Base-by-base conservation (phyloP, 2,329 filamentous ascomycete species). In the Coniochaeta sp. region DNA sequence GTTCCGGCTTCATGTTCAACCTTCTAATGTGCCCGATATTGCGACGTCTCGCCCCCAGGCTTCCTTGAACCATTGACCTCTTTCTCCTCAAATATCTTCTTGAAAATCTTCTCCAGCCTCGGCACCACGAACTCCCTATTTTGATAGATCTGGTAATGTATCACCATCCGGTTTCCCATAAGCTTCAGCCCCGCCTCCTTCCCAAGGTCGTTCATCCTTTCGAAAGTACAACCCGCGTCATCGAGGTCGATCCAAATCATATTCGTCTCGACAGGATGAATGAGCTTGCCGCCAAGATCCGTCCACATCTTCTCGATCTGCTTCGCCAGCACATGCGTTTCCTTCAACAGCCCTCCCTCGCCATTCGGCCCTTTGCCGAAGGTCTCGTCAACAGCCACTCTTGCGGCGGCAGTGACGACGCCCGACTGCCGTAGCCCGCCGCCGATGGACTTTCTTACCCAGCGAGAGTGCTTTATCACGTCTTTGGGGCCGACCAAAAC, bases 201-300 rank as follows among this genome's bases (percentile, higher is more conserved):
- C 6, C 75, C 76, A 34, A 79, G 69, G 64, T 73, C 69, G 16
- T 70, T 68, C 58, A 82, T 75, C 43, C 68, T 71, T 59, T 70
- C 70, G 6, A 58, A 62, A 16, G 71, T 70, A 62, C 79, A 77
- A 1, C 83, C 82, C 12, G 83, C 81, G 1, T 81, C 80, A 33
- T 85, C 81, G 17, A 95, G 76, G 71, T 96, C 88, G 61, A 96
- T 69, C 91, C 90, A 96, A 36, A 91, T 85, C 90, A 96, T 96
- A 74, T 96, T 96, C n/a, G 91, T 96, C 69, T 96, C 87, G 1
- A 89, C 87, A 0, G 89, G 88, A 62, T 87, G 79, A 22, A 80
- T 73, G 60, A 91, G 74, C 73, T 82, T 84, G 1, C 91, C 91
- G 5, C 91, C 91, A 58, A 87, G 77, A 17, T 75, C 76, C 6